Evolutionary conservation across 306 rosid genomes (phyloP).

Genomic region (Castanea crenata): DNA sequence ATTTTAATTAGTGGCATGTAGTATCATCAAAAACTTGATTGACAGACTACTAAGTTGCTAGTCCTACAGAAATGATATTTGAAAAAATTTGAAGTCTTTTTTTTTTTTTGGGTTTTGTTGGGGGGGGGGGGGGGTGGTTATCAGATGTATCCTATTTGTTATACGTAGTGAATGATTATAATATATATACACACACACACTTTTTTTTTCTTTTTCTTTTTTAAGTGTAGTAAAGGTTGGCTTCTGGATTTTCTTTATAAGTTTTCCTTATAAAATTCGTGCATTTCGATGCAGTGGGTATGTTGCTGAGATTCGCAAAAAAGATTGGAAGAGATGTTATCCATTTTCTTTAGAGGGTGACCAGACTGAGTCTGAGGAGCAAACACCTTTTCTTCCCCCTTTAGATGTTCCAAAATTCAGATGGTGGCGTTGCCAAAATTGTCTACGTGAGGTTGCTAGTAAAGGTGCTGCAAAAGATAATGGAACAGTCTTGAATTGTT

Average conservation of each 20-base stretch:
- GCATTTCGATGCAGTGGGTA: conserved; percentile 62
- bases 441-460: conserved; percentile 40
- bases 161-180: background rate
- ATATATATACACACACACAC: too few species aligned
- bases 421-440: conserved; percentile 49
- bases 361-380: conserved; percentile 39
- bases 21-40: conserved; percentile 13
- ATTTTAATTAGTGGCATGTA: background rate
- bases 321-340: conserved; percentile 82
- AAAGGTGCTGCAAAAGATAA: conserved; percentile 30
- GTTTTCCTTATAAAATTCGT: conserved; percentile 8
- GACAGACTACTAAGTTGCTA: background rate
- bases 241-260: conserved; percentile 22
- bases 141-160: conserved; percentile 1
- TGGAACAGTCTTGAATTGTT: conserved; percentile 23
- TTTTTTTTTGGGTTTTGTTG: background rate
- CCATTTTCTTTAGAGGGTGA: conserved; percentile 63
- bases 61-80: background rate
- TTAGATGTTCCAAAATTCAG: conserved; percentile 56
- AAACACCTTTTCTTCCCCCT: conserved; percentile 50
- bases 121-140: too few species aligned
- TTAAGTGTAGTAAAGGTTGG: background rate
- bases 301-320: conserved; percentile 74
- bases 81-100: background rate
- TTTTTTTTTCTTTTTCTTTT: too few species aligned